A percentile compares a stretch with the other conserved stretches of the same genome.
Evolutionary conservation across 805 yeast species (phyloP).

Genomic region (Hanseniaspora thailandica): DNA sequence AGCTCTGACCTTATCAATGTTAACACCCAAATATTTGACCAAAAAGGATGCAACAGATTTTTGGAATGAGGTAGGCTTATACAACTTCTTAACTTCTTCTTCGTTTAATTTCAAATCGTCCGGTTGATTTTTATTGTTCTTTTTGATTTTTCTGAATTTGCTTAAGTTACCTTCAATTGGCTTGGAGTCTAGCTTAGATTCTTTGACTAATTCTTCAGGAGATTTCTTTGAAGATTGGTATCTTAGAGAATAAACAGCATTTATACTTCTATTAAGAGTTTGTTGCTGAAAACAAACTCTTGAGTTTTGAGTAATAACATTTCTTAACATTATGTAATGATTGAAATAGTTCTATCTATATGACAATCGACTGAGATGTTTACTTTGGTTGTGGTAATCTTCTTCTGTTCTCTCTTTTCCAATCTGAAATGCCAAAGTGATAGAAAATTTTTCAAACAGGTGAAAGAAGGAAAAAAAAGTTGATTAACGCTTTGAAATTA

Average conservation of each 20-base stretch:
- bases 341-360: too few species aligned
- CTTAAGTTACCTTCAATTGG: constrained; percentile 18
- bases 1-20: constrained; percentile 84
- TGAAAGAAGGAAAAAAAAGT: too few species aligned
- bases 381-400: neutral
- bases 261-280: neutral
- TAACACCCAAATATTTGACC: constrained; percentile 51
- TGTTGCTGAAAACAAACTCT: neutral
- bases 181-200: constrained; percentile 20
- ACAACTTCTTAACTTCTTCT: constrained; percentile 17
- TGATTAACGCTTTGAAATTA: too few species aligned
- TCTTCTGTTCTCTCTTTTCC: too few species aligned
- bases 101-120: constrained; percentile 1
- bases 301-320: neutral
- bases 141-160: constrained; percentile 5
- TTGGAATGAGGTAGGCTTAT: constrained; percentile 39
- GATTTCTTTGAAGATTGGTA: constrained; percentile 17
- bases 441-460: too few species aligned
- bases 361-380: neutral
- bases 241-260: neutral
- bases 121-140: constrained; percentile 9
- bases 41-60: constrained; percentile 53
- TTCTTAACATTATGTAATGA: neutral
- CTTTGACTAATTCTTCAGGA: constrained; percentile 23
- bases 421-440: too few species aligned